phyloP scores from a whole-genome alignment of 441 rosid genomes.

The Rhodomyrtus psidioides region DNA sequence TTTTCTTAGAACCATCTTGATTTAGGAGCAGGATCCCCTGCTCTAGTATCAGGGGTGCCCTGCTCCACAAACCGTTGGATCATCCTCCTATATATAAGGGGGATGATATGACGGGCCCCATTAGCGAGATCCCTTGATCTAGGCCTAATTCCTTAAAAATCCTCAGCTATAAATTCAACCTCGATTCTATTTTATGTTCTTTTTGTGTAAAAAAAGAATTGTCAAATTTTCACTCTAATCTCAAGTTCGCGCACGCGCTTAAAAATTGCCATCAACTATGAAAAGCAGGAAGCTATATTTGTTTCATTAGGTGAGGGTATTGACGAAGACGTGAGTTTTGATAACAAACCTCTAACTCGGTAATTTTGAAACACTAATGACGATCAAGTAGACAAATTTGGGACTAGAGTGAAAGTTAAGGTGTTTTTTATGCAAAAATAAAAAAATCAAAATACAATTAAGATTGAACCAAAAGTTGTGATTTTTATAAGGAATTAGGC shows the following conservation, averaged over 20 bases:
- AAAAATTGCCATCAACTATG: too few relatives aligned
- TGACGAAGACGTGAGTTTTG: not conserved
- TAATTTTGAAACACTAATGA: not conserved
- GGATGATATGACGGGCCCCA: too few relatives aligned
- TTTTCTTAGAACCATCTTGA: not conserved
- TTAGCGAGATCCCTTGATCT: too few relatives aligned
- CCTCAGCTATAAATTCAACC: not conserved
- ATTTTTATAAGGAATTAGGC: not conserved
- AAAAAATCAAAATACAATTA: rapidly evolving
- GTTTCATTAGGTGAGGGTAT: not conserved
- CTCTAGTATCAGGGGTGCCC: too few relatives aligned
- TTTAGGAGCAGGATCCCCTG: too few relatives aligned
- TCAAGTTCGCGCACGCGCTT: not conserved
- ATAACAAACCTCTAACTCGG: not conserved
- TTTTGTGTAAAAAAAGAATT: not conserved
- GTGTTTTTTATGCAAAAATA: not conserved
- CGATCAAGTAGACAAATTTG: rapidly evolving
- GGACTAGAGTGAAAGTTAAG: rapidly evolving
- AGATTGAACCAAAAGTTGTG: rapidly evolving
- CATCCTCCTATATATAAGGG: too few relatives aligned
- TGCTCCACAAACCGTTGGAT: too few relatives aligned
- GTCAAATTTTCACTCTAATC: not conserved
- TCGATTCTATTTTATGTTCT: too few relatives aligned
- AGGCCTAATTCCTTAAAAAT: not conserved
- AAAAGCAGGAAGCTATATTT: not conserved